Evolutionary conservation across 2,329 filamentous ascomycete species (phyloP), one percentile per base, ranked within the genome.

Genomic region (Fusarium sp.): DNA sequence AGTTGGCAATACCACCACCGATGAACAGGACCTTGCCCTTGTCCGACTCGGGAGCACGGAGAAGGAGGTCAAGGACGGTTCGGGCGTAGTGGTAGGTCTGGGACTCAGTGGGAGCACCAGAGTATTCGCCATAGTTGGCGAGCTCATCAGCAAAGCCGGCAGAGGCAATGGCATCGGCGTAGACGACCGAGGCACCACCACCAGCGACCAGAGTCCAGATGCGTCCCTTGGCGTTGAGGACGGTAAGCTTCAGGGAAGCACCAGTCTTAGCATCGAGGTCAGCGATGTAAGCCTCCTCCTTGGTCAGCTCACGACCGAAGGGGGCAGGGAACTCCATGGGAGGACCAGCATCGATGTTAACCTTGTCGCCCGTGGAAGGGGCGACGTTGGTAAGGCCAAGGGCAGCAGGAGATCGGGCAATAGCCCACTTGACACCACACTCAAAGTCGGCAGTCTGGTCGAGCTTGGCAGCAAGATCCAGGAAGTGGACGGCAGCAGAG

Each of bases 121-220:
- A 98, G 90, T 99, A 99, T 85, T 99, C 96, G 82, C 96, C 96
- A 80, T 99, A 99, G 90, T 99, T 99, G 85, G 96, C 96, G 59
- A 99, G 90, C 83, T 99, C 94, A 76, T 93, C 90, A 70, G 96
- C 93, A 81, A 97, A 98, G 72, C 96, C 96, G 78, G 93, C 90
- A 67, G 93, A 97, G 75, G 96, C 96, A 82, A 99, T 99, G 82
- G 96, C 96, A 80, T 99, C 96, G 71, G 96, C 96, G 82, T 99
- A 99, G 74, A 99, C 96, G 77, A 99, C 96, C 54, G 96, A 99
- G 70, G 96, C 96, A 93, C 96, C 96, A 89, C 96, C 96, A 91
- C 96, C 96, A 77, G 96, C 96, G 72, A 99, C 96, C 70, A 99
- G 88, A 66, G 96, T 99, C 96, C 96, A 99, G 81, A 99, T 91